Evolutionary conservation across 208 protist species (phyloP), one percentile per base, ranked within the genome.

Genomic region (Phytomonas serpens): DNA sequence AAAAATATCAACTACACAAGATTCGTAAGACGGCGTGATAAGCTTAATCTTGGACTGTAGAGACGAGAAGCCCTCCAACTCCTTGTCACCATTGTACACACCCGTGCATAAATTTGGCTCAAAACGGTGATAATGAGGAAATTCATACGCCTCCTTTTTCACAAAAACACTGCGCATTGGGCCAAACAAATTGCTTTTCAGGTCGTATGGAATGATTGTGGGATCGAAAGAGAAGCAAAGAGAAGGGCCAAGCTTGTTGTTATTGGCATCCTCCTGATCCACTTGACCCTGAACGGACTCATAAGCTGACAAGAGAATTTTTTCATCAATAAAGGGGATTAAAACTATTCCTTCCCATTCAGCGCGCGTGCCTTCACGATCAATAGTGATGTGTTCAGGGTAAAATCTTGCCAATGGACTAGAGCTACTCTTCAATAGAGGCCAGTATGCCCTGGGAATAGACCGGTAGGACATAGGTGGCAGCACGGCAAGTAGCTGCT

Each of bases 401-500:
- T 94, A 83, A 75, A 84, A 93, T 67, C 84, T 89, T 29, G 76
- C 81, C n/a, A 97, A 78, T 32, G 87, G 90, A 75, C 86, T 92
- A 30, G 76, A 80, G 30, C 78, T 74, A 69, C 81, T 89, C 34
- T 73, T 69, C 38, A 93, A 81, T 61, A 97, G 77, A n/a, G 88
- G 84, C 88, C 89, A 94, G 82, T 95, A 97, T 57, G 89, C 88
- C 69, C 82, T 82, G 16, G 93, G 91, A 65, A 97, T 88, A 57
- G 80, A 94, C 68, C 88, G 80, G 82, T 95, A 95, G 33, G 90
- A 96, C 86, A 93, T 89, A 16, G 94, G 88, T 38, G 98, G 98
- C n/a, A 99, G 78, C 61, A 99, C 98, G 37, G 94, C 90, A 67
- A 99, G 91, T 42, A 99, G 90, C 91, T 99, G 99, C 79, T 97